phyloP scores from a whole-genome alignment of 1,284 basidiomycete species.

The Mycena citricolor region DNA sequence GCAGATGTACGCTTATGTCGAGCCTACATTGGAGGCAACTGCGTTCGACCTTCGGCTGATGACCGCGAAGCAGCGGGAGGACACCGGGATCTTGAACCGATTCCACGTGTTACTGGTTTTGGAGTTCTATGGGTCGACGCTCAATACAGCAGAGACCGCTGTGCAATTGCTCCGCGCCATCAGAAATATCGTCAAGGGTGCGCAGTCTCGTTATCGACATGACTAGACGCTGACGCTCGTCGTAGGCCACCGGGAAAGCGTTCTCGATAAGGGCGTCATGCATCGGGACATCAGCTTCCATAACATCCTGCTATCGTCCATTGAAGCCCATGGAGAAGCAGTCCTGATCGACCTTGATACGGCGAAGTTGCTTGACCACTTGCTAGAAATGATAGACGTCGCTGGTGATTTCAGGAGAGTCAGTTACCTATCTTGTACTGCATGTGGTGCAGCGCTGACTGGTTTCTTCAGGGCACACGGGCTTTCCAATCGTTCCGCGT shows the following conservation, averaged over 20 bases:
- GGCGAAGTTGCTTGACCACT: too few species aligned
- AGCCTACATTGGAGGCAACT: conserved; percentile 7
- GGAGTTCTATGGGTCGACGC: conserved; percentile 6
- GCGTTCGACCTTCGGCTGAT: neutral
- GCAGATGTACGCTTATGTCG: conserved; percentile 15
- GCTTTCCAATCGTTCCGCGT: conserved; percentile 4
- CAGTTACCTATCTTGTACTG: too few species aligned
- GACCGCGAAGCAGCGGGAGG: neutral
- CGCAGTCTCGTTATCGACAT: neutral
- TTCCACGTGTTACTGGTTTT: neutral
- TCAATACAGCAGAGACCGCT: conserved; percentile 5
- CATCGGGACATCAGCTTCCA: conserved; percentile 17
- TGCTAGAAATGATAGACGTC: too few species aligned
- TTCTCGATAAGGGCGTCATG: conserved; percentile 11
- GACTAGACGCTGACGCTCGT: neutral
- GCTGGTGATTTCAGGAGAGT: too few species aligned
- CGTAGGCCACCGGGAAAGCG: conserved; percentile 8
- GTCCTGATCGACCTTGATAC: too few species aligned
- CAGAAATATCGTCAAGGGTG: conserved; percentile 17
- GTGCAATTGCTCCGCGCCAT: conserved; percentile 12
- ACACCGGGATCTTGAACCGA: neutral
- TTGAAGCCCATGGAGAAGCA: conserved; percentile 1
- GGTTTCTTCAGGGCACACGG: conserved; percentile 2
- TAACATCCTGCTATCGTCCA: conserved; percentile 15
- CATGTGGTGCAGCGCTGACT: too few species aligned